Conservation (phyloP, 148 eudicot species). For the Drosera capensis region DNA sequence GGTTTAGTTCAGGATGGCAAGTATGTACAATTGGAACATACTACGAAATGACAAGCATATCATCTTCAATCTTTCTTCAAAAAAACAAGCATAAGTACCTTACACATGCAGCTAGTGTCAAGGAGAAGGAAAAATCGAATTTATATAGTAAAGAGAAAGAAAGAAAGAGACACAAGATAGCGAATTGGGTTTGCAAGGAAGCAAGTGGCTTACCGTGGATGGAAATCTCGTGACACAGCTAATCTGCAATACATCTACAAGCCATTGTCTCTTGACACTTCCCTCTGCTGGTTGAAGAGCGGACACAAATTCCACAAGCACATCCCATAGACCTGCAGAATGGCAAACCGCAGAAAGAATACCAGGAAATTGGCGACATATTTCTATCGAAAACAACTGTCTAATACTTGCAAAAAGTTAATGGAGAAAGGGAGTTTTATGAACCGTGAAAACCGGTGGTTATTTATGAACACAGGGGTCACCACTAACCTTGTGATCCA, state of each 20-base stretch:
- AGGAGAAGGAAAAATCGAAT: no score
- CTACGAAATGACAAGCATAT: no score
- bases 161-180: not conserved
- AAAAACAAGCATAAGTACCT: no score
- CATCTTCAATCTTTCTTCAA: no score
- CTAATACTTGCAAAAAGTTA: no score
- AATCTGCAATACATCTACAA: slow-evolving; percentile 59
- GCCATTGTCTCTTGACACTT: slow-evolving; percentile 67
- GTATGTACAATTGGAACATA: no score
- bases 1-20: not conserved
- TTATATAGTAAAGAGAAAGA: not conserved
- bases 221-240: slow-evolving; percentile 77
- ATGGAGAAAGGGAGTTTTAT: no score
- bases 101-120: no score
- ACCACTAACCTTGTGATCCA: slow-evolving; percentile 46
- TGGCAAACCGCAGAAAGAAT: not conserved
- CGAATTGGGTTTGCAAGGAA: not conserved
- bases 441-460: no score
- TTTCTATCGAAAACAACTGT: no score
- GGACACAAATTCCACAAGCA: slow-evolving; percentile 43
- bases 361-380: no score
- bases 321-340: slow-evolving; percentile 63
- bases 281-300: slow-evolving; percentile 54
- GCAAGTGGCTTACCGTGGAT: slow-evolving; percentile 43
- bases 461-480: no score